Conservation (phyloP, 2,329 filamentous ascomycete genomes). For the Alternaria hordeiaustralica region DNA sequence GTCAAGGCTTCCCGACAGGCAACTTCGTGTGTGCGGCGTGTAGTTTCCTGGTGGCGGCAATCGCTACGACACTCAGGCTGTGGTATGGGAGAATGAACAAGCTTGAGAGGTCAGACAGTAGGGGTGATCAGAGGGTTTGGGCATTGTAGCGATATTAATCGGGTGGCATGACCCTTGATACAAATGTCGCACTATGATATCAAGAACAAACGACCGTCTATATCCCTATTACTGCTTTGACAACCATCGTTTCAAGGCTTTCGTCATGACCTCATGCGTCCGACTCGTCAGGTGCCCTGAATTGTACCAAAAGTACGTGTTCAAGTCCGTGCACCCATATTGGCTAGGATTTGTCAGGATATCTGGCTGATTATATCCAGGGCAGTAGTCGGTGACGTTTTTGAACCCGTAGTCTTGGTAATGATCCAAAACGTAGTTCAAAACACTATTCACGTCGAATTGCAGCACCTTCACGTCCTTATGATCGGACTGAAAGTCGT, state of each 20-base stretch:
- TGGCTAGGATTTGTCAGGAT: slow-evolving; percentile 51
- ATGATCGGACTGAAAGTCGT: slow-evolving; percentile 42
- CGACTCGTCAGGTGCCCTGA: slow-evolving; percentile 55
- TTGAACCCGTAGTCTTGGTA: slow-evolving; percentile 52
- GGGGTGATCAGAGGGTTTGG: slow-evolving; percentile 1
- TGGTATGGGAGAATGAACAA: slow-evolving; percentile 4
- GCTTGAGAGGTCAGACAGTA: slow-evolving; percentile 4
- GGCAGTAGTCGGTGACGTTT: slow-evolving; percentile 56
- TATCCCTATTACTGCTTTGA: slow-evolving; percentile 6
- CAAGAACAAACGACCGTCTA: neutral
- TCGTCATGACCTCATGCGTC: slow-evolving; percentile 50
- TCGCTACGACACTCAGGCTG: neutral
- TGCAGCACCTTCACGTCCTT: slow-evolving; percentile 48
- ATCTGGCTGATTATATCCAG: slow-evolving; percentile 55
- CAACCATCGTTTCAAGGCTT: slow-evolving; percentile 26
- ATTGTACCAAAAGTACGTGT: slow-evolving; percentile 58
- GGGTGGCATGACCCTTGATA: neutral
- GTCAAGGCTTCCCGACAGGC: neutral
- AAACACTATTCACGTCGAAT: slow-evolving; percentile 54
- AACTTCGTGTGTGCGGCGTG: neutral
- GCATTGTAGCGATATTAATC: neutral
- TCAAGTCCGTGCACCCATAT: slow-evolving; percentile 55
- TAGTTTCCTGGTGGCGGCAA: slow-evolving; percentile 1
- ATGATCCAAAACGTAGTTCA: slow-evolving; percentile 54
- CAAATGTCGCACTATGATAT: neutral